These are phyloP conservation scores for Parmelia sp. DNA, from an alignment of 495 filamentous ascomycete genomes.

Conservation along the genomic window DNA sequence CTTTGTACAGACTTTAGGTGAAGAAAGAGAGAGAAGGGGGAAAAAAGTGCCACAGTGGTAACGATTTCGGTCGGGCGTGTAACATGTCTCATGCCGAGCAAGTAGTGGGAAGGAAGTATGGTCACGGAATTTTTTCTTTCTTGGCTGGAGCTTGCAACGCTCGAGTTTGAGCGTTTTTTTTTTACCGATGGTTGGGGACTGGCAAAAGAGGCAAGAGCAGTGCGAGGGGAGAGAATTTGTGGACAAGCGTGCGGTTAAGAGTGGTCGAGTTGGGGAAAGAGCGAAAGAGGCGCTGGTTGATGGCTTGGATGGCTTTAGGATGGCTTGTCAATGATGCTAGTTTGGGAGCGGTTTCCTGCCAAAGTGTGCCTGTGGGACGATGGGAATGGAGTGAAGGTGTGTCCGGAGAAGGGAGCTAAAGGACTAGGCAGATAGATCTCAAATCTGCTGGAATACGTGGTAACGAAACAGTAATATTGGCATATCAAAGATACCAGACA, in stretches of 20 bases:
- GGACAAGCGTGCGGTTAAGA: conserved; percentile 7
- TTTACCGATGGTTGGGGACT: background rate
- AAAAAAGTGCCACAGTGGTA: conserved; percentile 1
- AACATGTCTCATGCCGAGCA: conserved; percentile 6
- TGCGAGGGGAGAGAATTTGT: conserved; percentile 1
- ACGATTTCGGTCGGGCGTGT: conserved; percentile 4
- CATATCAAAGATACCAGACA: background rate
- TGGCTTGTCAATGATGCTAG: conserved; percentile 16
- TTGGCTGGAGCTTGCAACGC: conserved; percentile 15
- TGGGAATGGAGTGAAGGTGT: background rate
- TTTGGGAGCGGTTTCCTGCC: conserved; percentile 7
- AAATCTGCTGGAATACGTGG: conserved; percentile 4
- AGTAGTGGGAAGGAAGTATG: conserved; percentile 6
- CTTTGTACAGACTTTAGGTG: conserved; percentile 3
- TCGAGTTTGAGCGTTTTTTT: conserved; percentile 17
- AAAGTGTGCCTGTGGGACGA: background rate
- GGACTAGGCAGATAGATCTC: conserved; percentile 11
- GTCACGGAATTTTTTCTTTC: conserved; percentile 4
- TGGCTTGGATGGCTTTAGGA: conserved; percentile 12
- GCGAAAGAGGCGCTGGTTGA: conserved; percentile 6
- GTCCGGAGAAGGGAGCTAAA: background rate
- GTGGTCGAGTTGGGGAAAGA: conserved; percentile 10
- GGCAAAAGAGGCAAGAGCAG: conserved; percentile 6
- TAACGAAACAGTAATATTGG: conserved; percentile 1
- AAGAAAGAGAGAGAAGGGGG: background rate